Evolutionary conservation across 2,329 filamentous ascomycete species (phyloP).

Genomic region (Alternaria sp.): DNA sequence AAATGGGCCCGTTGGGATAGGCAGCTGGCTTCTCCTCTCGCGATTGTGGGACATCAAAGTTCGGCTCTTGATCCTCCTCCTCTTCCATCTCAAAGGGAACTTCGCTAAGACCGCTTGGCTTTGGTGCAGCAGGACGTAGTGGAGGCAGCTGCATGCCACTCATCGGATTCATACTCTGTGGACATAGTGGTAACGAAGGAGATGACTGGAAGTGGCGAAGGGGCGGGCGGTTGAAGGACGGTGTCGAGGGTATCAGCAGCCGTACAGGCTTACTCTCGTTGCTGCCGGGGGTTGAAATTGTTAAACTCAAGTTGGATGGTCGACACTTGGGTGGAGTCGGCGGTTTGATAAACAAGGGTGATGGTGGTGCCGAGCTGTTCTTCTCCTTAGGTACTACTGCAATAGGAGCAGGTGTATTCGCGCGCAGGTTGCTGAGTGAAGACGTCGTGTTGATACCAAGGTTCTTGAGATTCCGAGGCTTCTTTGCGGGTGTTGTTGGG

Average conservation of each 20-base stretch:
- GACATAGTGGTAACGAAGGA: conserved; percentile 65
- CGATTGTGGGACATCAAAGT: conserved; percentile 65
- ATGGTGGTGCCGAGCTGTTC: conserved; percentile 69
- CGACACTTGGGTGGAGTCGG: conserved; percentile 73
- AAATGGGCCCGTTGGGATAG: conserved; percentile 82
- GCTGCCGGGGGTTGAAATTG: conserved; percentile 69
- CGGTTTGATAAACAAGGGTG: conserved; percentile 82
- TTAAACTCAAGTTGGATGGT: conserved; percentile 79
- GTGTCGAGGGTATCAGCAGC: conserved; percentile 67
- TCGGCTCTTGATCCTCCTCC: conserved; percentile 65
- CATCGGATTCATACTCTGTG: conserved; percentile 59
- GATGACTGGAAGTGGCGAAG: conserved; percentile 70
- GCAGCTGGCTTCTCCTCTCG: conserved; percentile 76
- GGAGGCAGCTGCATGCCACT: conserved; percentile 62
- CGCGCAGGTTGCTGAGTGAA: conserved; percentile 57
- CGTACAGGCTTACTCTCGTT: conserved; percentile 65
- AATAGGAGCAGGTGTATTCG: conserved; percentile 61
- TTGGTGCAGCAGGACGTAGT: conserved; percentile 45
- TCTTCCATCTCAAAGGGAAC: conserved; percentile 79
- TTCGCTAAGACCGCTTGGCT: conserved; percentile 56
- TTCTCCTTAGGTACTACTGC: conserved; percentile 58
- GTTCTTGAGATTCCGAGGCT: conserved; percentile 83
- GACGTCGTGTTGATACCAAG: conserved; percentile 76
- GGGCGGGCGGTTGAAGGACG: conserved; percentile 59
- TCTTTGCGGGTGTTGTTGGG: conserved; percentile 66